These are phyloP conservation scores for Aspergillus fijiensis DNA, from an alignment of 2,329 filamentous ascomycete species.

Conservation along the genomic window DNA sequence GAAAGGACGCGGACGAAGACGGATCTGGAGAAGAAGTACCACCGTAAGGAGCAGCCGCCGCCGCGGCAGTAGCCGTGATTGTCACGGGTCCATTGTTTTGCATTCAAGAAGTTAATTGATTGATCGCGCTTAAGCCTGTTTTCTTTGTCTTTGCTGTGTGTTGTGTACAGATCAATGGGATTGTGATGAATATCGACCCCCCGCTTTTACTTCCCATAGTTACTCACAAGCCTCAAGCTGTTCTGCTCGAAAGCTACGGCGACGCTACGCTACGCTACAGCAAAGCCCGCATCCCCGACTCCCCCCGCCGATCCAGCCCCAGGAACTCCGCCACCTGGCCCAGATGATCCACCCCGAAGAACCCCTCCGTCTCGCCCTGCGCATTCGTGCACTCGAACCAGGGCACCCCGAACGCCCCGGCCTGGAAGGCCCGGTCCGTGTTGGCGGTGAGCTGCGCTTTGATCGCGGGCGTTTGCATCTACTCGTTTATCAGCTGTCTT, in stretches of 20 bases:
- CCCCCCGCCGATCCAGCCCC: constrained; percentile 45
- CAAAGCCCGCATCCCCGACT: constrained; percentile 31
- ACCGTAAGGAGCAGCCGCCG: neutral
- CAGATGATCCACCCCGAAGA: constrained; percentile 63
- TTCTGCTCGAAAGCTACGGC: no score
- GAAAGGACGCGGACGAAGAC: constrained; percentile 30
- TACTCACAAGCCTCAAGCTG: no score
- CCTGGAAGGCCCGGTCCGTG: constrained; percentile 52
- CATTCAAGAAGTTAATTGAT: neutral
- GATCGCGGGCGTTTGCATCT: constrained; percentile 37
- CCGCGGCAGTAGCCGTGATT: neutral
- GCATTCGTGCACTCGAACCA: constrained; percentile 59
- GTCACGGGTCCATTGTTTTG: neutral
- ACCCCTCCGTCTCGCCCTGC: constrained; percentile 54
- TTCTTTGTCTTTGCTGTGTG: no score
- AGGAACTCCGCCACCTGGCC: constrained; percentile 56
- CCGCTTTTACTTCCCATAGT: no score
- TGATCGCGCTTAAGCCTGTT: no score
- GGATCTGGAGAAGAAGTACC: constrained; percentile 3
- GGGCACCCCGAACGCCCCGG: constrained; percentile 61
- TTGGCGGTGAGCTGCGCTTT: constrained; percentile 51
- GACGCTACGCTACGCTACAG: constrained; percentile 16
- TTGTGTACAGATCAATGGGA: no score
- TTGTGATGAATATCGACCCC: no score
- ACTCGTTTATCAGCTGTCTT: neutral